These are phyloP conservation scores for Paspalum notatum DNA, from an alignment of 176 grass and related monocot genomes.

Conservation along the genomic window DNA sequence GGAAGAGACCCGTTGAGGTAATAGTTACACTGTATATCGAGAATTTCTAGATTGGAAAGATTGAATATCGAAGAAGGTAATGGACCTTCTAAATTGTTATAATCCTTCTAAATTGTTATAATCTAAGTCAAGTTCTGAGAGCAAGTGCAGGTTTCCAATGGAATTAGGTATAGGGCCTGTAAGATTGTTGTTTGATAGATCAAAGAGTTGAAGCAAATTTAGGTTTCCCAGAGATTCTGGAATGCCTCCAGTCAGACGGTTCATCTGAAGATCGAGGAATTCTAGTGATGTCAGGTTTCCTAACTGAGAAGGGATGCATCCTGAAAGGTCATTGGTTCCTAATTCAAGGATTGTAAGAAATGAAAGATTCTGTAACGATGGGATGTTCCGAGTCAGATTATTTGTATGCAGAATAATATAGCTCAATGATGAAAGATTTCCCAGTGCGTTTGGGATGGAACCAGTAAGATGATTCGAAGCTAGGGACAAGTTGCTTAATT, in stretches of 20 bases:
- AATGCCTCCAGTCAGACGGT: conserved; percentile 16
- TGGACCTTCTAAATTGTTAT: conserved; percentile 17
- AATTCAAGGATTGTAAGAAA: background rate
- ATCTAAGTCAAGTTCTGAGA: background rate
- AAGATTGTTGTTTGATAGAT: conserved; percentile 21
- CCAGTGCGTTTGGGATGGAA: conserved; percentile 26
- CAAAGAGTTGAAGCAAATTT: background rate
- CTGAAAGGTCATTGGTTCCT: background rate
- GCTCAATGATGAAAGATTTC: conserved; percentile 21
- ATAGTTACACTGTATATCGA: background rate
- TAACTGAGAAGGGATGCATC: conserved; percentile 22
- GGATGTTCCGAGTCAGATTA: conserved; percentile 28
- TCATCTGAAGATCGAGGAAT: conserved; percentile 11
- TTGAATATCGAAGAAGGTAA: conserved; percentile 22
- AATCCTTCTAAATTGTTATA: conserved; percentile 15
- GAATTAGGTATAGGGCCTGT: conserved; percentile 20
- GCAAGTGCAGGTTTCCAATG: conserved; percentile 19
- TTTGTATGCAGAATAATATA: background rate
- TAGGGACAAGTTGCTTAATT: background rate
- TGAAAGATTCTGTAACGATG: background rate
- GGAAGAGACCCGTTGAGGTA: conserved; percentile 19
- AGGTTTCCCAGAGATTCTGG: conserved; percentile 31
- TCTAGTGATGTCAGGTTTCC: conserved; percentile 32
- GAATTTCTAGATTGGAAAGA: conserved; percentile 9
- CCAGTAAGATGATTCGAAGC: conserved; percentile 19